These are phyloP conservation scores for Metarhizium brunneum DNA, from an alignment of 2,329 filamentous ascomycete species.

Conservation along the genomic window DNA sequence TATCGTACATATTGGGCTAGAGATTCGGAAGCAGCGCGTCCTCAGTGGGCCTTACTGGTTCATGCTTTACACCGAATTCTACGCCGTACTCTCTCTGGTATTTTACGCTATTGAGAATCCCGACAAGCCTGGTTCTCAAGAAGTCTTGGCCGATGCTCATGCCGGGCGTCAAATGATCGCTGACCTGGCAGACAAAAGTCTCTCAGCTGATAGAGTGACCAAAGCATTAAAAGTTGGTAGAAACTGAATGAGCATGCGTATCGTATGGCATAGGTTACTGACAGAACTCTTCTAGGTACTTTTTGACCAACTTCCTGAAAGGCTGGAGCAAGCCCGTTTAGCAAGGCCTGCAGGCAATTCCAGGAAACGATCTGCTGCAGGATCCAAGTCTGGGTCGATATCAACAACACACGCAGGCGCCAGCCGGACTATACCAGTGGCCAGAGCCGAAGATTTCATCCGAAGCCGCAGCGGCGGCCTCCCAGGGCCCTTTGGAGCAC, in stretches of 20 bases:
- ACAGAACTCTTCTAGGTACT: slow-evolving; percentile 44
- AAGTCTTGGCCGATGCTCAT: slow-evolving; percentile 76
- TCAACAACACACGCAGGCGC: slow-evolving; percentile 20
- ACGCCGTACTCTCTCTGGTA: slow-evolving; percentile 67
- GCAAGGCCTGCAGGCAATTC: slow-evolving; percentile 26
- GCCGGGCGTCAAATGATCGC: slow-evolving; percentile 77
- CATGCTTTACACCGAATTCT: slow-evolving; percentile 75
- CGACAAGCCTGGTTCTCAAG: slow-evolving; percentile 61
- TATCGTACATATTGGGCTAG: slow-evolving; percentile 70
- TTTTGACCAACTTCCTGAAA: slow-evolving; percentile 75
- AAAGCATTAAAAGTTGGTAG: slow-evolving; percentile 61
- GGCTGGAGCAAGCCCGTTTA: slow-evolving; percentile 45
- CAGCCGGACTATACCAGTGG: slow-evolving; percentile 21
- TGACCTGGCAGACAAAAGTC: slow-evolving; percentile 69
- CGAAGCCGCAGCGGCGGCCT: slow-evolving; percentile 18
- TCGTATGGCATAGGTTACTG: background rate
- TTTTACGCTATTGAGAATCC: slow-evolving; percentile 78
- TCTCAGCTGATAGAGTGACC: slow-evolving; percentile 83
- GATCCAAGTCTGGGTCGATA: slow-evolving; percentile 24
- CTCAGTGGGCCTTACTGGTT: slow-evolving; percentile 84
- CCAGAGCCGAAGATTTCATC: slow-evolving; percentile 24
- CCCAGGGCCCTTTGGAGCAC: slow-evolving; percentile 13
- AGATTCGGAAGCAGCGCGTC: slow-evolving; percentile 65
- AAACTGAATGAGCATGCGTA: background rate
- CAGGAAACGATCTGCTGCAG: slow-evolving; percentile 48